phyloP scores from a whole-genome alignment of 768 basidiomycete genomes.

The Pulveroboletus sp. region DNA sequence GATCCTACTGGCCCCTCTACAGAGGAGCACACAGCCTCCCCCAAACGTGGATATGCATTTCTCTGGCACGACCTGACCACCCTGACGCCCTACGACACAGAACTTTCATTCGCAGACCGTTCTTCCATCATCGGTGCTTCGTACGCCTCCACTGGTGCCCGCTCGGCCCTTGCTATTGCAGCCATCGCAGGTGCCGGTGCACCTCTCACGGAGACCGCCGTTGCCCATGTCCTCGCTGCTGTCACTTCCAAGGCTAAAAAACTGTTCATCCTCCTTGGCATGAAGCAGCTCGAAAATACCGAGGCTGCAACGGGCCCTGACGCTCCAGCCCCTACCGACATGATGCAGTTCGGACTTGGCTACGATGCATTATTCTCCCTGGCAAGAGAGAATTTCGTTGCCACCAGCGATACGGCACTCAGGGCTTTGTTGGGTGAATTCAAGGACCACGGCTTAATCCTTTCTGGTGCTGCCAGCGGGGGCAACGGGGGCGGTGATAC shows the following conservation, averaged over 20 bases:
- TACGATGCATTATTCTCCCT: constrained; percentile 70
- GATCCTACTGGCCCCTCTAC: neutral
- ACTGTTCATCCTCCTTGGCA: constrained; percentile 71
- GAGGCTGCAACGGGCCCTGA: constrained; percentile 19
- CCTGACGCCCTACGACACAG: constrained; percentile 75
- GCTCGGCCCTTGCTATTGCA: constrained; percentile 24
- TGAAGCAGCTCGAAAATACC: constrained; percentile 63
- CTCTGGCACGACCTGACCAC: constrained; percentile 92
- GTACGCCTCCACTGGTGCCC: constrained; percentile 31
- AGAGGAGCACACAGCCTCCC: constrained; percentile 10
- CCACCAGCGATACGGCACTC: constrained; percentile 83
- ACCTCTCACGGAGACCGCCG: constrained; percentile 70
- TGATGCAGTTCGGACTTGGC: constrained; percentile 53
- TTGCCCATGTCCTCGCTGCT: constrained; percentile 78
- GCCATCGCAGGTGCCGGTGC: constrained; percentile 31
- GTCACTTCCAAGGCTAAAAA: constrained; percentile 87
- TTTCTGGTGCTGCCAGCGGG: constrained; percentile 41
- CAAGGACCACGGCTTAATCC: constrained; percentile 85
- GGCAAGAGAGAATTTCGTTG: constrained; percentile 82
- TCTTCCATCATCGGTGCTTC: constrained; percentile 55
- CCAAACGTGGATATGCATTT: constrained; percentile 61
- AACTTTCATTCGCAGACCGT: constrained; percentile 67
- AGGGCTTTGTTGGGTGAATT: constrained; percentile 85
- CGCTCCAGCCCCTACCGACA: constrained; percentile 9
- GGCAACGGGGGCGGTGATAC: constrained; percentile 50